Percentiles rank a stretch among this genome's conserved stretches.
Conservation (phyloP, 1,139 yeast species). For the Taphrina pruni region DNA sequence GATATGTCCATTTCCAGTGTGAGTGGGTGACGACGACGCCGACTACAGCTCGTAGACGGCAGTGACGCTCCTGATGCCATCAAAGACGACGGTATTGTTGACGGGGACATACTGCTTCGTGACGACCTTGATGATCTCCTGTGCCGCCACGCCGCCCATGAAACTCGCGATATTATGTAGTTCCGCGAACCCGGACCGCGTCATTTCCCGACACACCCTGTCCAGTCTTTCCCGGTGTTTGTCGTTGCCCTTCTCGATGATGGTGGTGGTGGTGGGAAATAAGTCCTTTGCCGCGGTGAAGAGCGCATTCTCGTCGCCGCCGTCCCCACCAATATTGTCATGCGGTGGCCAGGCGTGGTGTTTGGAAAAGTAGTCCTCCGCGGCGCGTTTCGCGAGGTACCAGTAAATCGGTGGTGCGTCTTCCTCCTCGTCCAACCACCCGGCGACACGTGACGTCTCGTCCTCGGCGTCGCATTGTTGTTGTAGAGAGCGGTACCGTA, state of each 20-base stretch:
- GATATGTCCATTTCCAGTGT: neutral
- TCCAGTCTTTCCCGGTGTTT: constrained; percentile 1
- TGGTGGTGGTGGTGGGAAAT: neutral
- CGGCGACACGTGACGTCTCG: constrained; percentile 21
- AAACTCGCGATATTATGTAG: constrained; percentile 60
- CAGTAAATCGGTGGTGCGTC: constrained; percentile 39
- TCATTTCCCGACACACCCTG: constrained; percentile 44
- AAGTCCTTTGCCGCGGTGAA: neutral
- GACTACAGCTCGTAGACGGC: constrained; percentile 58
- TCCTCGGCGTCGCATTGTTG: constrained; percentile 45
- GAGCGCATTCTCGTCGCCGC: neutral
- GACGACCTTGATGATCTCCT: constrained; percentile 66
- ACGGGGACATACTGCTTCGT: constrained; percentile 77
- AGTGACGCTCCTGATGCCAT: constrained; percentile 65
- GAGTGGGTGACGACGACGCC: neutral
- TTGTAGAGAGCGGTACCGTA: constrained; percentile 48
- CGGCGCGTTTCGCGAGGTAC: constrained; percentile 38
- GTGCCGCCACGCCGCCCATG: constrained; percentile 81
- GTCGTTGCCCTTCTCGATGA: neutral
- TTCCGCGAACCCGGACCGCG: constrained; percentile 55
- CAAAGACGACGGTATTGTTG: constrained; percentile 68
- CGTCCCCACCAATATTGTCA: neutral
- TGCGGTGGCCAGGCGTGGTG: constrained; percentile 1
- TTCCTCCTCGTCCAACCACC: constrained; percentile 39
- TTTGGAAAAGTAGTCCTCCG: constrained; percentile 2